phyloP scores from a whole-genome alignment of 495 filamentous ascomycete species.

The Talaromyces thailandensis region DNA sequence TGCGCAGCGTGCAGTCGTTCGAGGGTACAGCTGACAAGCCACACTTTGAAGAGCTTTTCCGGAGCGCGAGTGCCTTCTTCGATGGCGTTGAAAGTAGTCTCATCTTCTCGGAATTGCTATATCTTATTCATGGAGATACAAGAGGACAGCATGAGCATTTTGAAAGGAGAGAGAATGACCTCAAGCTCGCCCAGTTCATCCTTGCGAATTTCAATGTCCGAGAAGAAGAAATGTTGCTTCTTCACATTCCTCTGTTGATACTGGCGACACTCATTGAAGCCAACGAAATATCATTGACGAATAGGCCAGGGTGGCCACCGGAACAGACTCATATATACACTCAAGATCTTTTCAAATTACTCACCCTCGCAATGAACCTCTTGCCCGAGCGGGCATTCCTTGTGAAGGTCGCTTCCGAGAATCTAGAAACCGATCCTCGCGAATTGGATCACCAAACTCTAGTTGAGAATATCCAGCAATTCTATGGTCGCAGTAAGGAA shows the following conservation, averaged over 20 bases:
- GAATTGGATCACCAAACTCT: slow-evolving; percentile 33
- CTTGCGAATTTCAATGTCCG: slow-evolving; percentile 82
- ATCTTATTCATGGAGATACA: slow-evolving; percentile 27
- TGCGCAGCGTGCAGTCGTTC: slow-evolving; percentile 67
- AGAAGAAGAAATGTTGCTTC: slow-evolving; percentile 89
- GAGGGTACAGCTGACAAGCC: slow-evolving; percentile 50
- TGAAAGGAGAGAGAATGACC: slow-evolving; percentile 34
- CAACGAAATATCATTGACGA: slow-evolving; percentile 15
- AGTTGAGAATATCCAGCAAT: slow-evolving; percentile 50
- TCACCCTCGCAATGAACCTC: slow-evolving; percentile 39
- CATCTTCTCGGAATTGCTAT: slow-evolving; percentile 79
- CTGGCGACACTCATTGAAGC: slow-evolving; percentile 56
- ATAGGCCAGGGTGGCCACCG: slow-evolving; percentile 7
- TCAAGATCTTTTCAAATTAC: slow-evolving; percentile 19
- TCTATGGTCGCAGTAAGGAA: slow-evolving; percentile 47
- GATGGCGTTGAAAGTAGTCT: slow-evolving; percentile 91
- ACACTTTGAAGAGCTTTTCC: slow-evolving; percentile 76
- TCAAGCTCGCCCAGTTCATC: slow-evolving; percentile 74
- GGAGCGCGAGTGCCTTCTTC: slow-evolving; percentile 91
- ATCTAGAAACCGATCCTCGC: slow-evolving; percentile 9
- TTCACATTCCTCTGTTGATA: slow-evolving; percentile 71
- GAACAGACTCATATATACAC: slow-evolving; percentile 18
- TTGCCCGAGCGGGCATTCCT: slow-evolving; percentile 65
- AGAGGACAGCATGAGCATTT: slow-evolving; percentile 26
- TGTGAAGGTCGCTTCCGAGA: slow-evolving; percentile 22